Conservation (phyloP, 805 yeast species). For the Grigorovia jiainica region DNA sequence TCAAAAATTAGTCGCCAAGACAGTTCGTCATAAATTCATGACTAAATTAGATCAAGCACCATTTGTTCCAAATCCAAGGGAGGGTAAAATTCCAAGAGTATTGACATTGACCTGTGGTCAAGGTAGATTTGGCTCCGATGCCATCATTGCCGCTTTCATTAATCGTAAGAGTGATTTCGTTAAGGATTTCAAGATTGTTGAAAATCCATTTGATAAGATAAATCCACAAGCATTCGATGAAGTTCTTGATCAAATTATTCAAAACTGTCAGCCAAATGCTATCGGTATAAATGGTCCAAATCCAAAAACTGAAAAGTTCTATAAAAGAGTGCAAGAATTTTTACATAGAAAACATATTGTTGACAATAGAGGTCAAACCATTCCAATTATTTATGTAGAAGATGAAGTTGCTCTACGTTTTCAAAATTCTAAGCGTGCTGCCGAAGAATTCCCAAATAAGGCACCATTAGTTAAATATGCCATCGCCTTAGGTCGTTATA, state of each 20-base stretch:
- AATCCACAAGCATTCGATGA: slow-evolving; percentile 56
- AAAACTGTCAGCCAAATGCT: slow-evolving; percentile 72
- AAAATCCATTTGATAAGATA: slow-evolving; percentile 43
- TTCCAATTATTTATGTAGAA: slow-evolving; percentile 72
- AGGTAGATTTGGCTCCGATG: slow-evolving; percentile 73
- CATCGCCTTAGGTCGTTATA: slow-evolving; percentile 81
- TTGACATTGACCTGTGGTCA: slow-evolving; percentile 78
- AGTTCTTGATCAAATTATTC: slow-evolving; percentile 50
- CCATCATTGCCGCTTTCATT: slow-evolving; percentile 71
- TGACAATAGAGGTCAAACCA: slow-evolving; percentile 44
- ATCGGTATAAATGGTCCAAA: slow-evolving; percentile 85
- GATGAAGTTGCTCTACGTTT: slow-evolving; percentile 90
- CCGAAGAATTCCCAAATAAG: slow-evolving; percentile 72
- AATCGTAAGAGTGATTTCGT: slow-evolving; percentile 74
- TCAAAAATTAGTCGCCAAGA: slow-evolving; percentile 56
- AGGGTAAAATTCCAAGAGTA: slow-evolving; percentile 80
- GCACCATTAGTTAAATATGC: slow-evolving; percentile 75
- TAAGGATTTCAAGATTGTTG: slow-evolving; percentile 70
- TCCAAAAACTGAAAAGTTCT: slow-evolving; percentile 56
- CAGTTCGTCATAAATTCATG: slow-evolving; percentile 61
- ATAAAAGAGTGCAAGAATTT: slow-evolving; percentile 45
- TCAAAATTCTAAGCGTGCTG: slow-evolving; percentile 70
- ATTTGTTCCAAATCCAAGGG: slow-evolving; percentile 67
- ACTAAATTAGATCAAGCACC: slow-evolving; percentile 88
- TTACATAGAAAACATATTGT: slow-evolving; percentile 49